A percentile compares a stretch with the other conserved stretches of the same genome.
Evolutionary conservation across 108 stramenopile species (phyloP).

Genomic region (Skeletonema potamos): DNA sequence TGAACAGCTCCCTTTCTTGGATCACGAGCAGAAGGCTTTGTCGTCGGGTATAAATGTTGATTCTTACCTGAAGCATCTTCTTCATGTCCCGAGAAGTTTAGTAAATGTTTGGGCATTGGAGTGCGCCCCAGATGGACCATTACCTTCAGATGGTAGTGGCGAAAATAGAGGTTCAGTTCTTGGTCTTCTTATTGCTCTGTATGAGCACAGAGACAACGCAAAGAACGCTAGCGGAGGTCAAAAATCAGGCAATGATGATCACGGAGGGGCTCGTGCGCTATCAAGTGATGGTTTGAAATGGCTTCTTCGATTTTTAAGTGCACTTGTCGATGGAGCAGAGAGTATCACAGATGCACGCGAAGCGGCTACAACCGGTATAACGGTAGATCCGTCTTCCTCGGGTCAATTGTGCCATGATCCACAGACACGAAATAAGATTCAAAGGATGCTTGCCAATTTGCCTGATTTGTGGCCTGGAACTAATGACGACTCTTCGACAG

Average conservation of each 20-base stretch:
- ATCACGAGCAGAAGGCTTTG: slow-evolving; percentile 75
- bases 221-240: slow-evolving; percentile 41
- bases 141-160: slow-evolving; percentile 79
- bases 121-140: slow-evolving; percentile 67
- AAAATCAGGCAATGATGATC: slow-evolving; percentile 58
- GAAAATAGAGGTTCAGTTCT: slow-evolving; percentile 76
- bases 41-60: slow-evolving; percentile 77
- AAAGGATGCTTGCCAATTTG: slow-evolving; percentile 67
- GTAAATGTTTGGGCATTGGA: slow-evolving; percentile 79
- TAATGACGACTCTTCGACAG: slow-evolving; percentile 28
- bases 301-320: slow-evolving; percentile 79
- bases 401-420: slow-evolving; percentile 43
- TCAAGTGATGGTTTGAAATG: slow-evolving; percentile 82
- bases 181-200: slow-evolving; percentile 85
- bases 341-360: slow-evolving; percentile 62
- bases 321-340: slow-evolving; percentile 82
- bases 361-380: slow-evolving; percentile 71
- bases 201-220: slow-evolving; percentile 74
- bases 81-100: slow-evolving; percentile 69
- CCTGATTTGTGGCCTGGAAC: slow-evolving; percentile 79
- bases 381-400: slow-evolving; percentile 23
- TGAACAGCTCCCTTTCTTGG: slow-evolving; percentile 63
- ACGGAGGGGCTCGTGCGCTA: slow-evolving; percentile 80
- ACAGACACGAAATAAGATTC: slow-evolving; percentile 49
- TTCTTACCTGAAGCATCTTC: slow-evolving; percentile 73